A percentile compares a stretch with the other conserved stretches of the same genome.
phyloP scores from a whole-genome alignment of 805 yeast species.

The Candida pseudofarinosa region DNA sequence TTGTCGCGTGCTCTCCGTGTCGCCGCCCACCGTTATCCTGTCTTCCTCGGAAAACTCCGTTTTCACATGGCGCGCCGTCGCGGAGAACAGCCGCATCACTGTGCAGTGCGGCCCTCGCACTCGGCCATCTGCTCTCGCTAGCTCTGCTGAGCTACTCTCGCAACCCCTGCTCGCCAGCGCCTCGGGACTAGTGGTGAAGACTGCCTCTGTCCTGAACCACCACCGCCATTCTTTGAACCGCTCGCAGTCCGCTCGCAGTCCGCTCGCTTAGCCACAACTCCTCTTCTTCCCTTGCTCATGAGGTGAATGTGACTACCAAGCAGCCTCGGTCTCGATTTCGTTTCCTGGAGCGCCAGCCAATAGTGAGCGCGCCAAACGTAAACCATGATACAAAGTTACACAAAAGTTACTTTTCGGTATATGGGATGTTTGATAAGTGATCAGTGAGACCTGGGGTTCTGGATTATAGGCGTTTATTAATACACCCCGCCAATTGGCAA shows the following conservation, averaged over 20 bases:
- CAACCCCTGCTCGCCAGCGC: too few species aligned
- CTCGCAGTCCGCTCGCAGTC: too few species aligned
- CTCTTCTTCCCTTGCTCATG: too few species aligned
- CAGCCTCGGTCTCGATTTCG: not conserved
- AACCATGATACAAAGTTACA: not conserved
- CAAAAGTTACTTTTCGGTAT: not conserved
- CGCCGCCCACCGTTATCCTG: too few species aligned
- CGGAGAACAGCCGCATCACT: not conserved
- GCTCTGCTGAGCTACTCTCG: too few species aligned
- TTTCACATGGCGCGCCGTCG: not conserved
- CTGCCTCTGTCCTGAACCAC: too few species aligned
- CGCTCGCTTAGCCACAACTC: too few species aligned
- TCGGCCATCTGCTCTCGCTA: too few species aligned
- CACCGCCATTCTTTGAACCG: too few species aligned
- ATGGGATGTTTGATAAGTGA: not conserved
- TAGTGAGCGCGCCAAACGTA: not conserved
- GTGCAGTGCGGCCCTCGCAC: not conserved
- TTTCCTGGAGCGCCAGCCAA: not conserved
- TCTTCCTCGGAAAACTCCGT: not conserved
- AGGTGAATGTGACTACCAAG: not conserved
- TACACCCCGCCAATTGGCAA: not conserved
- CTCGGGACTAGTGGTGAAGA: too few species aligned
- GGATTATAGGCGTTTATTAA: conserved; percentile 1
- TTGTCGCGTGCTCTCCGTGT: too few species aligned
- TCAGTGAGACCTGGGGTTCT: conserved; percentile 1